These are phyloP conservation scores for Parathielavia appendiculata DNA, from an alignment of 495 filamentous ascomycete species.

Conservation along the genomic window DNA sequence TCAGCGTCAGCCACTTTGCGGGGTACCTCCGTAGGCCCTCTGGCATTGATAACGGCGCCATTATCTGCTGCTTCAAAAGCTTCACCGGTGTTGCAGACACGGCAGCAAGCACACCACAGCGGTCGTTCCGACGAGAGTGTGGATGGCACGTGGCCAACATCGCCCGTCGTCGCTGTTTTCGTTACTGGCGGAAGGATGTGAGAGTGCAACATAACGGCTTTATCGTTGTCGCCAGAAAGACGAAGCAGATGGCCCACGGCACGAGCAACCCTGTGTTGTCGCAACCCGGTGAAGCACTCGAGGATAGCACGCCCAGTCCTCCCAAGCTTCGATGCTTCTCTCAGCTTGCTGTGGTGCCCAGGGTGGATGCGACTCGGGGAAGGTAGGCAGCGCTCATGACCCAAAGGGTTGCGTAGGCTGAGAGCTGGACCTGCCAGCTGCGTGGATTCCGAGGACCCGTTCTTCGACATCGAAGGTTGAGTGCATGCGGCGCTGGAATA, in stretches of 20 bases:
- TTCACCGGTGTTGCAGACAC: conserved; percentile 5
- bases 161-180: no score
- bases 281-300: neutral
- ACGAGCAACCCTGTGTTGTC: neutral
- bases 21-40: neutral
- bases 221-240: neutral
- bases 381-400: no score
- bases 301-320: no score
- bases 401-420: no score
- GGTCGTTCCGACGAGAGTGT: neutral
- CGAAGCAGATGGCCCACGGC: neutral
- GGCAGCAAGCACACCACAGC: neutral
- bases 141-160: neutral
- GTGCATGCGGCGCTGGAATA: no score
- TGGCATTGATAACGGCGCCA: neutral
- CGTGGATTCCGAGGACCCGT: no score
- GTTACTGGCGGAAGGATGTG: neutral
- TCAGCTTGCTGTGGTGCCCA: no score
- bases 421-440: no score
- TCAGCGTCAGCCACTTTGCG: conserved; percentile 20
- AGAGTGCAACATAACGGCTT: neutral
- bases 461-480: no score
- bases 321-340: no score
- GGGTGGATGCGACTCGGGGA: no score
- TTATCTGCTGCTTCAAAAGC: neutral